Conservation (phyloP, 805 yeast species). For the Zygosaccharomyces gambellarensis region DNA sequence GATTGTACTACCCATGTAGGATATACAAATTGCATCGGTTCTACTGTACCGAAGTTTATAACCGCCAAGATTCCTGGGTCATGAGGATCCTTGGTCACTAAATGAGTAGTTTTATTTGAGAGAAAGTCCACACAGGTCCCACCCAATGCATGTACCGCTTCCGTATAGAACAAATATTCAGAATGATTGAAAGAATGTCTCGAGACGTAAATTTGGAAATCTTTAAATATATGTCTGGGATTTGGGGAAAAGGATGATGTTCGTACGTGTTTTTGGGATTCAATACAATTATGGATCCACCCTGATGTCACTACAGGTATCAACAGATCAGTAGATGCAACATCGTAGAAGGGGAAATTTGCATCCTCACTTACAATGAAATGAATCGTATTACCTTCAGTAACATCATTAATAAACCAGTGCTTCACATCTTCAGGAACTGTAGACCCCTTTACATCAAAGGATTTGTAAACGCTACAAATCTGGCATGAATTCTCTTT, state of each 20-base stretch:
- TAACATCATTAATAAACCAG: conserved; percentile 18
- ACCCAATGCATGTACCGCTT: conserved; percentile 57
- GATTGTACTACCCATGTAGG: conserved; percentile 82
- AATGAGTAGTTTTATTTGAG: conserved; percentile 72
- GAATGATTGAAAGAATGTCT: conserved; percentile 47
- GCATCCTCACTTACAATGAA: conserved; percentile 23
- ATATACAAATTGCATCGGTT: conserved; percentile 53
- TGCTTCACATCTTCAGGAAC: conserved; percentile 1
- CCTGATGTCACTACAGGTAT: conserved; percentile 30
- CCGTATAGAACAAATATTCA: conserved; percentile 65
- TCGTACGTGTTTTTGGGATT: conserved; percentile 21
- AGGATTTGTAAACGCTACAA: conserved; percentile 10
- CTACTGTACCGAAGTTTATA: conserved; percentile 33
- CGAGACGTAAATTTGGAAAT: conserved; percentile 49
- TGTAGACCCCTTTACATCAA: neutral
- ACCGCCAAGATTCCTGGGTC: conserved; percentile 58
- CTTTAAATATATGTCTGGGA: conserved; percentile 58
- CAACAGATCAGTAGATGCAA: conserved; percentile 27
- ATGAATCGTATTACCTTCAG: conserved; percentile 16
- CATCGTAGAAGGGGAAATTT: conserved; percentile 28
- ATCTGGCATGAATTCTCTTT: conserved; percentile 15
- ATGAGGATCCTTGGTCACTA: conserved; percentile 53
- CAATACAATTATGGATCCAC: conserved; percentile 26
- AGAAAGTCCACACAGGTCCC: conserved; percentile 62
- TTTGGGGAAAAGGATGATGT: conserved; percentile 57